phyloP scores from a whole-genome alignment of 1,284 basidiomycete species.

The Ceratobasidium sp. region DNA sequence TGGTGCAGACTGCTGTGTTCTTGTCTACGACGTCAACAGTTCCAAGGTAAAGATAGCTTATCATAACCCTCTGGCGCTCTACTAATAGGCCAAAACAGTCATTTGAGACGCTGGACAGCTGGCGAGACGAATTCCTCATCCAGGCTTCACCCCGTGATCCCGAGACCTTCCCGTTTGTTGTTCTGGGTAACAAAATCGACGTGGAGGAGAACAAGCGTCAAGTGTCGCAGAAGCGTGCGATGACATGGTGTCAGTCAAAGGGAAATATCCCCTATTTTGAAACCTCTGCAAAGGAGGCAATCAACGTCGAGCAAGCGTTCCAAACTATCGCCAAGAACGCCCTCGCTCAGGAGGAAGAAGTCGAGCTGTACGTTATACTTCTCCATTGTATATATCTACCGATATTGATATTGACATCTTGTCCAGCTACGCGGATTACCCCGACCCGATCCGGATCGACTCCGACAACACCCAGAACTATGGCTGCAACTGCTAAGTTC shows the following conservation, averaged over 20 bases:
- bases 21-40: conserved; percentile 99
- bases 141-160: conserved; percentile 98
- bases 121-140: conserved; percentile 97
- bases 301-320: conserved; percentile 99
- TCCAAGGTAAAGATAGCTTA: conserved; percentile 72
- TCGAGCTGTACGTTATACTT: conserved; percentile 80
- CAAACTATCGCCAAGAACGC: conserved; percentile 99
- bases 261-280: conserved; percentile 99
- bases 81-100: conserved; percentile 55
- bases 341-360: conserved; percentile 95
- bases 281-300: conserved; percentile 99
- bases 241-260: conserved; percentile 99
- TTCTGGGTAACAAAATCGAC: conserved; percentile 99
- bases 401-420: conserved; percentile 16
- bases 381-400: conserved; percentile 43
- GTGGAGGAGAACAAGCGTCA: conserved; percentile 98
- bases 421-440: conserved; percentile 94
- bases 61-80: background rate
- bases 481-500: conserved; percentile 87
- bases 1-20: conserved; percentile 98
- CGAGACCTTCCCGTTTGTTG: conserved; percentile 99
- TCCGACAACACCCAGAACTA: conserved; percentile 92
- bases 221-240: conserved; percentile 99
- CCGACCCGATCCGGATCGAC: conserved; percentile 98
- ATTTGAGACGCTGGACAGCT: conserved; percentile 97